These are phyloP conservation scores for Hanseniaspora pseudoguilliermondii DNA, from an alignment of 805 yeast species.

Conservation along the genomic window DNA sequence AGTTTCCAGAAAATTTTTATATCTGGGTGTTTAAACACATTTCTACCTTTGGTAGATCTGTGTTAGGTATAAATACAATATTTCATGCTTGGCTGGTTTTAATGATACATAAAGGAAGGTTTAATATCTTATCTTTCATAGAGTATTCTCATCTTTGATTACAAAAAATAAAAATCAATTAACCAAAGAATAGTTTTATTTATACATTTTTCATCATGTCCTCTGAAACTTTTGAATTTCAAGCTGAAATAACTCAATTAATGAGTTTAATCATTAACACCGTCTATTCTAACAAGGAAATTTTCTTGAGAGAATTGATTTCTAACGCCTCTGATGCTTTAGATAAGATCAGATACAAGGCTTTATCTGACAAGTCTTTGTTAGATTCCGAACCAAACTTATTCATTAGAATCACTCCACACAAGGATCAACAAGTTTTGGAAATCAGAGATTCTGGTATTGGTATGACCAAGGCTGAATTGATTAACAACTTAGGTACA, in stretches of 20 bases:
- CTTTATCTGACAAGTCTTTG: conserved; percentile 80
- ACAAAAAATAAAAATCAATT: not conserved
- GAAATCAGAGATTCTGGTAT: conserved; percentile 99
- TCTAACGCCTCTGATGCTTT: conserved; percentile 98
- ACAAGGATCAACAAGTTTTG: conserved; percentile 82
- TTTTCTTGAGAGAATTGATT: conserved; percentile 95
- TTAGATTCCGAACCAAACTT: conserved; percentile 92
- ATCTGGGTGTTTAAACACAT: not conserved
- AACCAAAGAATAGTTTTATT: not conserved
- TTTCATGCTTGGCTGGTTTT: not conserved
- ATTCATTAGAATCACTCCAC: conserved; percentile 94
- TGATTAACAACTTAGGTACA: conserved; percentile 98
- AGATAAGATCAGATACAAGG: conserved; percentile 96
- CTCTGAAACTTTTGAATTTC: conserved; percentile 85
- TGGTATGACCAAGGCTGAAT: conserved; percentile 99
- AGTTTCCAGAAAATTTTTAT: not conserved
- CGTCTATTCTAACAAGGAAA: conserved; percentile 97
- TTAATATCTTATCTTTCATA: no score
- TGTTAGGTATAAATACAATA: not conserved
- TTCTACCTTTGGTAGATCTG: not conserved
- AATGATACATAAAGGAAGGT: not conserved
- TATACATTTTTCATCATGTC: conserved; percentile 30
- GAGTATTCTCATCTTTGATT: no score
- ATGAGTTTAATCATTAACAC: conserved; percentile 99
- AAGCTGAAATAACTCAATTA: conserved; percentile 99